phyloP scores from a whole-genome alignment of 169 alveolate species.

The Plasmodium billcollinsi region DNA sequence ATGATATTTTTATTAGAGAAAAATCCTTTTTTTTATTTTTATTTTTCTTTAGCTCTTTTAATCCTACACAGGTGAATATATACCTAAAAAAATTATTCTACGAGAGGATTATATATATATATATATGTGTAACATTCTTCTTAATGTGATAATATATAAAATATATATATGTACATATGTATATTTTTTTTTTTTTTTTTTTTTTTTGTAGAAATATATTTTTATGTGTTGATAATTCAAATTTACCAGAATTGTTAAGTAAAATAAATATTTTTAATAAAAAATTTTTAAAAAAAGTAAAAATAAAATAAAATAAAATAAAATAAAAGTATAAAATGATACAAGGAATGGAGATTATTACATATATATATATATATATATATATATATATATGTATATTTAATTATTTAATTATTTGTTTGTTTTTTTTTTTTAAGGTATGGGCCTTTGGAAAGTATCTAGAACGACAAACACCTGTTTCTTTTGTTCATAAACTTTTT shows the following conservation, averaged over 20 bases:
- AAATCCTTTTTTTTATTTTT: slow-evolving; percentile 80
- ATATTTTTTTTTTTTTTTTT: background rate
- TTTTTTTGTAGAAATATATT: slow-evolving; percentile 52
- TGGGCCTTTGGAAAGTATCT: slow-evolving; percentile 57
- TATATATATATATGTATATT: background rate
- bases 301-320: slow-evolving; percentile 19
- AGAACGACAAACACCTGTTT: slow-evolving; percentile 67
- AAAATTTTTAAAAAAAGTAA: slow-evolving; percentile 64
- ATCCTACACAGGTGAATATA: slow-evolving; percentile 64
- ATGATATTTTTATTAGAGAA: slow-evolving; percentile 77
- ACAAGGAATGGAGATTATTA: background rate
- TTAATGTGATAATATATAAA: background rate
- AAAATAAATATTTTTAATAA: slow-evolving; percentile 68
- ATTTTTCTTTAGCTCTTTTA: slow-evolving; percentile 81
- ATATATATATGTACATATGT: background rate
- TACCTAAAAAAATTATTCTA: background rate
- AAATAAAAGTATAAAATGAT: background rate
- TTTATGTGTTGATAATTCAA: slow-evolving; percentile 68
- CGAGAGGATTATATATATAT: background rate
- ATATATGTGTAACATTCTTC: background rate
- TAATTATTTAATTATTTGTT: background rate
- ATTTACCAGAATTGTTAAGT: slow-evolving; percentile 72
- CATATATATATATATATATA: background rate
- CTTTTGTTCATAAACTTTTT: slow-evolving; percentile 60
- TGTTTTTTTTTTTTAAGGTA: slow-evolving; percentile 1